Conservation (phyloP, 2,329 filamentous ascomycete genomes). For the Seiridium unicorne region DNA sequence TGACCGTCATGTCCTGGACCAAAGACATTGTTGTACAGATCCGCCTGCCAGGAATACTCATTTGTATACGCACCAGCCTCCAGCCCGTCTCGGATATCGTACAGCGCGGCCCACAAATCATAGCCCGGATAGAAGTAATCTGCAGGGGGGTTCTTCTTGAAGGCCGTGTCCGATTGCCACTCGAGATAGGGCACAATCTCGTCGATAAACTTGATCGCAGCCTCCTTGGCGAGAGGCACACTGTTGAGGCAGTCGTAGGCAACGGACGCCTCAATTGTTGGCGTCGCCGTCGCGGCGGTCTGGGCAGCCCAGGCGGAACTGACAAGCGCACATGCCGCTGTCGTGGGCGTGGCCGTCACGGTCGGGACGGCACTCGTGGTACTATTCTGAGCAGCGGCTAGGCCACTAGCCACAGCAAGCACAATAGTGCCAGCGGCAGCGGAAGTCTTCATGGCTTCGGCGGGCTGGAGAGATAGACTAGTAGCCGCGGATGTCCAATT, state of each 20-base stretch:
- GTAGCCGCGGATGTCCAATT: not conserved
- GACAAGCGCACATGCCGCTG: conserved; percentile 26
- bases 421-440: conserved; percentile 9
- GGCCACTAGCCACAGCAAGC: not conserved
- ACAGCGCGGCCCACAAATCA: conserved; percentile 35
- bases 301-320: conserved; percentile 27
- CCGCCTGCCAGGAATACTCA: conserved; percentile 40
- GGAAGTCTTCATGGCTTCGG: conserved; percentile 17
- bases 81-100: conserved; percentile 28
- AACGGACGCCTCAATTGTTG: conserved; percentile 33
- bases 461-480: not conserved
- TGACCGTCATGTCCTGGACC: conserved; percentile 40
- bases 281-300: conserved; percentile 24
- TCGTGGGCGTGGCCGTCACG: conserved; percentile 17
- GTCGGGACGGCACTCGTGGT: conserved; percentile 10
- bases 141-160: conserved; percentile 35
- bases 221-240: conserved; percentile 36
- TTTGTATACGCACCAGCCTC: conserved; percentile 31
- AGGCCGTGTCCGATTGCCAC: conserved; percentile 37
- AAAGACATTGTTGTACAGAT: conserved; percentile 35
- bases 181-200: conserved; percentile 38
- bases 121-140: conserved; percentile 36
- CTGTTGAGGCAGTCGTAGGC: conserved; percentile 40
- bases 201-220: conserved; percentile 36
- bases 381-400: conserved; percentile 11